These are phyloP conservation scores for Phymatotrichopsis omnivora DNA, from an alignment of 2,329 filamentous ascomycete genomes.

Conservation along the genomic window DNA sequence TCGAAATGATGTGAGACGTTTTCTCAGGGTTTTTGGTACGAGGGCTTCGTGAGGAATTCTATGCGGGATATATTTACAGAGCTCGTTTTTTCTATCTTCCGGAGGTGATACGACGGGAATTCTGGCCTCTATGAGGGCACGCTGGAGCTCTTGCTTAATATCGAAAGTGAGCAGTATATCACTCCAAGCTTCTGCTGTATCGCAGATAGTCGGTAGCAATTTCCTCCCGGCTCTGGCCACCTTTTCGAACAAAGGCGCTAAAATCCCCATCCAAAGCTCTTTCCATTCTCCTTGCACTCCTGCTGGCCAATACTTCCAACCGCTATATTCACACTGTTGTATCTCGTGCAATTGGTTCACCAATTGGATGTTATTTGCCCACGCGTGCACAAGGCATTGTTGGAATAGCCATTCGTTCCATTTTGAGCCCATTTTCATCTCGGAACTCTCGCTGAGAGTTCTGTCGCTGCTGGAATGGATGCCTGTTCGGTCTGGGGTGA, in stretches of 20 bases:
- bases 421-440: constrained; percentile 20
- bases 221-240: constrained; percentile 6
- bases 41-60: constrained; percentile 1
- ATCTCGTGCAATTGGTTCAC: constrained; percentile 4
- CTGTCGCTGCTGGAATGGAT: constrained; percentile 30
- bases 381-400: constrained; percentile 28
- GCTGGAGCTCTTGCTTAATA: constrained; percentile 6
- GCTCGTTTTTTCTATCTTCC: constrained; percentile 11
- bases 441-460: constrained; percentile 28
- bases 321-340: background rate
- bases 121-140: constrained; percentile 27
- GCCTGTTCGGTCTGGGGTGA: constrained; percentile 34
- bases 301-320: constrained; percentile 24
- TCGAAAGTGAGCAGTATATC: constrained; percentile 14
- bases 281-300: constrained; percentile 16
- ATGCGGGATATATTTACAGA: background rate
- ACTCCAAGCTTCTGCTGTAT: constrained; percentile 1
- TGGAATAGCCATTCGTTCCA: constrained; percentile 34
- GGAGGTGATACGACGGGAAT: constrained; percentile 29
- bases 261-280: constrained; percentile 17
- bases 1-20: constrained; percentile 8
- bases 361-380: constrained; percentile 28
- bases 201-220: constrained; percentile 22
- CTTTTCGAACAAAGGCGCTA: constrained; percentile 13
- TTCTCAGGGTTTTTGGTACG: constrained; percentile 4